These are phyloP conservation scores for Terana coerulea DNA, from an alignment of 768 basidiomycete genomes.

Conservation along the genomic window DNA sequence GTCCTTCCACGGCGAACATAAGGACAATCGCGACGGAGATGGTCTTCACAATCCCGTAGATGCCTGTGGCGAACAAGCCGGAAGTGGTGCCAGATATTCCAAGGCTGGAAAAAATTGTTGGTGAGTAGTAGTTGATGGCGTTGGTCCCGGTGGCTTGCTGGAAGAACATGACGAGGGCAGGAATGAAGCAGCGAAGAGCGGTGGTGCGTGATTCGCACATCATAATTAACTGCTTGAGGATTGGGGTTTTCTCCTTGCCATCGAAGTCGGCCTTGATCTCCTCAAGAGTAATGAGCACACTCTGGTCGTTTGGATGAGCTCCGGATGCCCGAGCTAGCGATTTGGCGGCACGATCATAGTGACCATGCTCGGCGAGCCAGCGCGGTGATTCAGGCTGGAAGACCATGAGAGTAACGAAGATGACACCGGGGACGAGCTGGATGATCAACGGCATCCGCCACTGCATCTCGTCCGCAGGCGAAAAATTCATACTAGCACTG, in stretches of 20 bases:
- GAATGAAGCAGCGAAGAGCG: slow-evolving; percentile 42
- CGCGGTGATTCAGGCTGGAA: slow-evolving; percentile 54
- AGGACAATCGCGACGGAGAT: slow-evolving; percentile 38
- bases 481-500: slow-evolving; percentile 30
- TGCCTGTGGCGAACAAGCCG: slow-evolving; percentile 48
- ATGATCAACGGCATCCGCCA: slow-evolving; percentile 53
- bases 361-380: slow-evolving; percentile 48
- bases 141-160: slow-evolving; percentile 53
- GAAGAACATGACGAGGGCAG: slow-evolving; percentile 44
- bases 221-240: slow-evolving; percentile 34
- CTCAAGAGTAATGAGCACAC: slow-evolving; percentile 34
- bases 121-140: slow-evolving; percentile 53
- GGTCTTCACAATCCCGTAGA: slow-evolving; percentile 37
- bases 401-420: slow-evolving; percentile 41
- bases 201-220: slow-evolving; percentile 43
- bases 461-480: slow-evolving; percentile 37
- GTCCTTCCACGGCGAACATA: slow-evolving; percentile 42
- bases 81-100: slow-evolving; percentile 42
- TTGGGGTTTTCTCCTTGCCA: slow-evolving; percentile 34
- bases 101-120: slow-evolving; percentile 44
- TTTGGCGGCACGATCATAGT: slow-evolving; percentile 37
- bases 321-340: slow-evolving; percentile 36
- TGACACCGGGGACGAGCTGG: slow-evolving; percentile 39
- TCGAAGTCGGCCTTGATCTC: slow-evolving; percentile 48
- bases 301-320: slow-evolving; percentile 29